Evolutionary conservation across 1,139 yeast species (phyloP).

Genomic region (Taiozyma sp.): DNA sequence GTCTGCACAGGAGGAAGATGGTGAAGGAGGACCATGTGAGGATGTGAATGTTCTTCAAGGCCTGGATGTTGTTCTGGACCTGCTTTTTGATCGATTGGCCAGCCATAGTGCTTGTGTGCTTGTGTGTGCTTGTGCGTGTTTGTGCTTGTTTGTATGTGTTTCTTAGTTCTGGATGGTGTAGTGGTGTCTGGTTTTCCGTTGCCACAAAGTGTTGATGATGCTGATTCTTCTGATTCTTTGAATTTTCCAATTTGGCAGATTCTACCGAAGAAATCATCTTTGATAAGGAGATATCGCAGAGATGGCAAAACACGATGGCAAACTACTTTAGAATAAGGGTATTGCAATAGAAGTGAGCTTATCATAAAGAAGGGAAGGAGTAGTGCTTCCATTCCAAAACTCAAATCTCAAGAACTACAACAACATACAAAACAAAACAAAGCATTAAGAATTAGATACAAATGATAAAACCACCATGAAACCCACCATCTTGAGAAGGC

Average conservation of each 20-base stretch:
- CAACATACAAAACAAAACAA: neutral
- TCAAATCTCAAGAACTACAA: neutral
- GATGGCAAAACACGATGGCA: neutral
- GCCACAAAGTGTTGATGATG: neutral
- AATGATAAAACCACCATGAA: neutral
- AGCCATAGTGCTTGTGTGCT: conserved; percentile 39
- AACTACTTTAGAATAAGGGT: neutral
- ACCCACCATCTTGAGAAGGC: neutral
- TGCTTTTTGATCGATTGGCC: conserved; percentile 66
- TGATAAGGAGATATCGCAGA: neutral
- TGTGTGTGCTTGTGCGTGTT: neutral
- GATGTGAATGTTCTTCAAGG: conserved; percentile 52
- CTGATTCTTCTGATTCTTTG: too few relatives aligned
- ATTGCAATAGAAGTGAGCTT: neutral
- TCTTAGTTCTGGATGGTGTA: neutral
- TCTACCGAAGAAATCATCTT: neutral
- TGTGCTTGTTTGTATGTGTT: too few relatives aligned
- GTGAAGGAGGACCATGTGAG: conserved; percentile 41
- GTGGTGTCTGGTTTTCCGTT: too few relatives aligned
- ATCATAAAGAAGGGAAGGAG: neutral
- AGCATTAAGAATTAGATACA: neutral
- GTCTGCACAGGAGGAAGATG: conserved; percentile 36
- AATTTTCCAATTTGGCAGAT: neutral
- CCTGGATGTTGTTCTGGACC: conserved; percentile 52
- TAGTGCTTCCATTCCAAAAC: neutral